Conservation (phyloP, 495 filamentous ascomycete species). For the Penicillium macrosclerotiorum region DNA sequence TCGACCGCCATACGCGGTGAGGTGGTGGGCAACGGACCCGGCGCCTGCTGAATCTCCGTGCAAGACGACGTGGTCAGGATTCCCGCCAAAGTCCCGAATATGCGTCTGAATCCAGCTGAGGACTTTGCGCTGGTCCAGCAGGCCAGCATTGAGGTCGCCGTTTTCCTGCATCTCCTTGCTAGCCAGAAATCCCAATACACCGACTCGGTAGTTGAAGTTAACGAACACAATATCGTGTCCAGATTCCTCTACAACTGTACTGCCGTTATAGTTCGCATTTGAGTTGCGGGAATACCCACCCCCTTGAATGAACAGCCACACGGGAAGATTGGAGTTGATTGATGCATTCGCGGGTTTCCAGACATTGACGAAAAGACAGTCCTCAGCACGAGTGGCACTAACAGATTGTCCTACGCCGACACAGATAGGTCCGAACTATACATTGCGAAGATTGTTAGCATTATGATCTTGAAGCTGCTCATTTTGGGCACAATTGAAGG, state of each 20-base stretch:
- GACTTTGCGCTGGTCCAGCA: slow-evolving; percentile 61
- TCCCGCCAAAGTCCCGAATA: slow-evolving; percentile 61
- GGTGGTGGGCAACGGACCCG: slow-evolving; percentile 57
- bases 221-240: slow-evolving; percentile 55
- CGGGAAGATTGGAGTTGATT: slow-evolving; percentile 39
- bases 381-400: background rate
- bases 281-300: slow-evolving; percentile 60
- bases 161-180: slow-evolving; percentile 49
- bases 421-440: background rate
- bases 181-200: slow-evolving; percentile 65
- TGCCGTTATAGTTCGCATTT: slow-evolving; percentile 62
- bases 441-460: background rate
- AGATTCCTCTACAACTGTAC: slow-evolving; percentile 49
- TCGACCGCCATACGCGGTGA: slow-evolving; percentile 54
- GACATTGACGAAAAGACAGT: slow-evolving; percentile 1
- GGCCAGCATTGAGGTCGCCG: slow-evolving; percentile 53
- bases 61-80: slow-evolving; percentile 63
- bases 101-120: slow-evolving; percentile 61
- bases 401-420: background rate
- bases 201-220: slow-evolving; percentile 70
- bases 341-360: background rate
- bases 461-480: background rate
- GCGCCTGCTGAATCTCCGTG: slow-evolving; percentile 64
- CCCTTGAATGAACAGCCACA: slow-evolving; percentile 68
- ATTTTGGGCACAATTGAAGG: too few relatives aligned